phyloP scores from a whole-genome alignment of 2,329 filamentous ascomycete genomes.

The Clonostachys sp. region DNA sequence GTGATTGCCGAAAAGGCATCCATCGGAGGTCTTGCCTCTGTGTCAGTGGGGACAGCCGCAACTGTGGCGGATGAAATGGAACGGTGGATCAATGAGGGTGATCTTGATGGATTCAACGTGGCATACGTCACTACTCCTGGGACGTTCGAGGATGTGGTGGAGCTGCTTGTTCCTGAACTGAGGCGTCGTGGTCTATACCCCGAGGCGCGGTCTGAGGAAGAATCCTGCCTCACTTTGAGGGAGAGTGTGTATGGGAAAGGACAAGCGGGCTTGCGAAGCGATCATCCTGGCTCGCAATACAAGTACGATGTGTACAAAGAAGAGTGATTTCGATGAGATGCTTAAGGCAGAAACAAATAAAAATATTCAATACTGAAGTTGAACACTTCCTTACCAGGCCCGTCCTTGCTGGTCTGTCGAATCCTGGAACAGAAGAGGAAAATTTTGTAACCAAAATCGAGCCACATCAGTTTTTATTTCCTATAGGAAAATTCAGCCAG shows the following conservation, averaged over 20 bases:
- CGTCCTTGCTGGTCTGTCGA: too few species aligned
- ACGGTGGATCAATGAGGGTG: slow-evolving; percentile 41
- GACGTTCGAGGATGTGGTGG: slow-evolving; percentile 14
- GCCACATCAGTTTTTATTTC: too few species aligned
- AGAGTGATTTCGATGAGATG: slow-evolving; percentile 18
- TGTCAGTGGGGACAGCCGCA: slow-evolving; percentile 19
- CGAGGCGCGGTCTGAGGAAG: slow-evolving; percentile 15
- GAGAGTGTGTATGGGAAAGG: slow-evolving; percentile 59
- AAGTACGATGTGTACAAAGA: slow-evolving; percentile 58
- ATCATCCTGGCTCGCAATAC: slow-evolving; percentile 53
- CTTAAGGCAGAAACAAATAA: too few species aligned
- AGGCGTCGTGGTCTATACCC: slow-evolving; percentile 14
- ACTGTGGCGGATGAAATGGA: slow-evolving; percentile 24
- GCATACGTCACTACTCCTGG: slow-evolving; percentile 3
- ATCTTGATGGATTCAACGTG: slow-evolving; percentile 55
- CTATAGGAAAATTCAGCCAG: too few species aligned
- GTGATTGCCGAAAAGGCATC: slow-evolving; percentile 23
- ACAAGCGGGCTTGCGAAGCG: slow-evolving; percentile 46
- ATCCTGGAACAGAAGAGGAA: too few species aligned
- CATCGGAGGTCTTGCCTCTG: slow-evolving; percentile 20
- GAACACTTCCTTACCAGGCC: too few species aligned
- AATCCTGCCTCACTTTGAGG: slow-evolving; percentile 39
- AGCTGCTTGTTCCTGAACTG: slow-evolving; percentile 13
- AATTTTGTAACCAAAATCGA: too few species aligned
- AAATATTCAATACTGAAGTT: too few species aligned